phyloP scores from a whole-genome alignment of 2,329 filamentous ascomycete species.

The Epichloe scottii region DNA sequence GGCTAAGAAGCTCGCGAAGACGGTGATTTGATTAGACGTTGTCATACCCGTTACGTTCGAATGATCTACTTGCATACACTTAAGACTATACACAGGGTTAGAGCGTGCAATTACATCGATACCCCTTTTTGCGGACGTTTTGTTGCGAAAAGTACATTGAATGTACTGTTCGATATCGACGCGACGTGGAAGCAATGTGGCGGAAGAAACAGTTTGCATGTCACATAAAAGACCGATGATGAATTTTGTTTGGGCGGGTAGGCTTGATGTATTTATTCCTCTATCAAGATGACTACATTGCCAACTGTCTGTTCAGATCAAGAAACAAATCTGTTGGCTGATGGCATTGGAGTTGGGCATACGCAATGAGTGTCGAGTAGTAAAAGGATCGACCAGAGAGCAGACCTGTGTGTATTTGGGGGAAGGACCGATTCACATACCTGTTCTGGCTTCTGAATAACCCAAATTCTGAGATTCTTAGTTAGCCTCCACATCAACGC shows the following conservation, averaged over 20 bases:
- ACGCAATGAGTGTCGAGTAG: neutral
- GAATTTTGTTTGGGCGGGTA: no score
- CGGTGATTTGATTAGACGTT: slow-evolving; percentile 32
- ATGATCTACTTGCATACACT: slow-evolving; percentile 1
- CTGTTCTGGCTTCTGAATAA: neutral
- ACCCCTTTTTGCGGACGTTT: slow-evolving; percentile 11
- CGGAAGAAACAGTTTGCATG: no score
- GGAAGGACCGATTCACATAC: neutral
- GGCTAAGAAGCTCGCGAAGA: slow-evolving; percentile 64
- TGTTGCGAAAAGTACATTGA: neutral
- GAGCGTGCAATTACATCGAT: slow-evolving; percentile 17
- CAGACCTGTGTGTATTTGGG: neutral
- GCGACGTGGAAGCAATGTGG: no score
- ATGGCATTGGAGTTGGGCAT: neutral
- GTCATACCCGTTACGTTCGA: neutral
- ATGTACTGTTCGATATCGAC: no score
- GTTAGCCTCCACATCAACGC: slow-evolving; percentile 3
- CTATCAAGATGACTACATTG: no score
- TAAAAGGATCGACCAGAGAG: neutral
- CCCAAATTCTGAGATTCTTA: slow-evolving; percentile 2
- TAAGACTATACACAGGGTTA: slow-evolving; percentile 8
- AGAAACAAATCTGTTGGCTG: no score
- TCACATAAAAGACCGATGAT: no score
- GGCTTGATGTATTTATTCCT: no score
- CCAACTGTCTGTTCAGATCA: no score